A percentile compares a stretch with the other conserved stretches of the same genome.
These are phyloP conservation scores for Cladosporium halotolerans DNA, from an alignment of 2,329 filamentous ascomycete species.

Conservation along the genomic window DNA sequence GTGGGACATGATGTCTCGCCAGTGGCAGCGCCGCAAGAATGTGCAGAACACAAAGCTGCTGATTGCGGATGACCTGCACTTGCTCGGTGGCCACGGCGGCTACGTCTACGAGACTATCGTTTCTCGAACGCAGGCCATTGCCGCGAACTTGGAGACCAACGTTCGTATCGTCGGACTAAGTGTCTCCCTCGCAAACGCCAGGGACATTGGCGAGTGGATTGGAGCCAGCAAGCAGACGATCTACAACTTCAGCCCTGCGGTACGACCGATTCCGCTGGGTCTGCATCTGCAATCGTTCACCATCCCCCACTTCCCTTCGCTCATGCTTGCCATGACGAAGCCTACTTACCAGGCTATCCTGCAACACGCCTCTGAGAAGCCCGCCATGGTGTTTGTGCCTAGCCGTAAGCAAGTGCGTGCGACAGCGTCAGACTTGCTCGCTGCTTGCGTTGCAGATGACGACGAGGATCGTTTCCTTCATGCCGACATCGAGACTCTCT, in stretches of 20 bases:
- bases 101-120: constrained; percentile 94
- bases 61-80: constrained; percentile 90
- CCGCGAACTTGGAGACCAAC: constrained; percentile 74
- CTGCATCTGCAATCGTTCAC: constrained; percentile 93
- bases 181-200: constrained; percentile 85
- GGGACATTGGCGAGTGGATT: constrained; percentile 95
- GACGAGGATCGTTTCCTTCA: constrained; percentile 92
- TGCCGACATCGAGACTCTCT: constrained; percentile 72
- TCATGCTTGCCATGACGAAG: constrained; percentile 98
- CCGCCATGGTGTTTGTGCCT: constrained; percentile 85
- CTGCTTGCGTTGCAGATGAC: constrained; percentile 81
- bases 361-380: constrained; percentile 77
- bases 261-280: constrained; percentile 82
- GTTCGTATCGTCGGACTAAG: constrained; percentile 85
- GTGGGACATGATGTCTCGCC: constrained; percentile 92
- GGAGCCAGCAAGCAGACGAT: constrained; percentile 97
- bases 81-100: constrained; percentile 78
- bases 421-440: constrained; percentile 79
- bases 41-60: constrained; percentile 85
- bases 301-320: constrained; percentile 92
- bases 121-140: constrained; percentile 96
- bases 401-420: constrained; percentile 86
- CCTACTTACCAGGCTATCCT: constrained; percentile 85
- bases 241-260: constrained; percentile 94
- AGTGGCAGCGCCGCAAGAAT: constrained; percentile 96